Evolutionary conservation across 2,329 filamentous ascomycete genomes (phyloP).

Genomic region (Nothophaeocryptopus gaeumannii): DNA sequence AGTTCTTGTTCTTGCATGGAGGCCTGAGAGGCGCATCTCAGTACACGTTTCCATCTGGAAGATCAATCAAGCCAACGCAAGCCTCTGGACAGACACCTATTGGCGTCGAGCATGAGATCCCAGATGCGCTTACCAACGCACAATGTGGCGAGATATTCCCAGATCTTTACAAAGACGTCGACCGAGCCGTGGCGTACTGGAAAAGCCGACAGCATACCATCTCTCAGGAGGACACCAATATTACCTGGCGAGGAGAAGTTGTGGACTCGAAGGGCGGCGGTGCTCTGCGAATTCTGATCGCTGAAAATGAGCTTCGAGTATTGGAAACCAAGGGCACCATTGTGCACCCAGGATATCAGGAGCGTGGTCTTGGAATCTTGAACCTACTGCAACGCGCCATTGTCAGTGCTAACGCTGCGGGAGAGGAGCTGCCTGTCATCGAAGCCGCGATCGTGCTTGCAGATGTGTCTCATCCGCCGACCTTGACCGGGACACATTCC

Average conservation of each 20-base stretch:
- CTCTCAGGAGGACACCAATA: constrained; percentile 15
- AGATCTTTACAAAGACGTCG: constrained; percentile 43
- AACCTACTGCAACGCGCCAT: constrained; percentile 20
- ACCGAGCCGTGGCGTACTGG: constrained; percentile 35
- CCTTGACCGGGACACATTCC: constrained; percentile 7
- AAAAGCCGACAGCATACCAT: constrained; percentile 12
- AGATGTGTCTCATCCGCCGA: constrained; percentile 16
- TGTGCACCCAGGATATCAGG: constrained; percentile 8
- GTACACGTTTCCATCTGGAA: too few species aligned
- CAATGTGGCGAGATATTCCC: constrained; percentile 52
- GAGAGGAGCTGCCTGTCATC: constrained; percentile 20
- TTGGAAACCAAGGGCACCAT: constrained; percentile 19
- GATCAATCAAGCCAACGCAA: too few species aligned
- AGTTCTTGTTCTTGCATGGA: too few species aligned
- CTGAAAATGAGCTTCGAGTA: constrained; percentile 21
- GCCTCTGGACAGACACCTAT: too few species aligned
- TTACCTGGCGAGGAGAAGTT: constrained; percentile 28
- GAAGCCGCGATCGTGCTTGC: constrained; percentile 20
- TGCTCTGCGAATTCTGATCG: constrained; percentile 20
- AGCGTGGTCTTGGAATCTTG: constrained; percentile 14
- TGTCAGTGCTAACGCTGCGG: constrained; percentile 13
- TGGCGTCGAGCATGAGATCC: neutral
- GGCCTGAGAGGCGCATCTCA: too few species aligned
- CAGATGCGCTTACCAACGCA: neutral
- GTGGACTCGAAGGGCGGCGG: constrained; percentile 10